Conservation (phyloP, 1,139 yeast genomes). For the Geotrichum carabidarum region DNA sequence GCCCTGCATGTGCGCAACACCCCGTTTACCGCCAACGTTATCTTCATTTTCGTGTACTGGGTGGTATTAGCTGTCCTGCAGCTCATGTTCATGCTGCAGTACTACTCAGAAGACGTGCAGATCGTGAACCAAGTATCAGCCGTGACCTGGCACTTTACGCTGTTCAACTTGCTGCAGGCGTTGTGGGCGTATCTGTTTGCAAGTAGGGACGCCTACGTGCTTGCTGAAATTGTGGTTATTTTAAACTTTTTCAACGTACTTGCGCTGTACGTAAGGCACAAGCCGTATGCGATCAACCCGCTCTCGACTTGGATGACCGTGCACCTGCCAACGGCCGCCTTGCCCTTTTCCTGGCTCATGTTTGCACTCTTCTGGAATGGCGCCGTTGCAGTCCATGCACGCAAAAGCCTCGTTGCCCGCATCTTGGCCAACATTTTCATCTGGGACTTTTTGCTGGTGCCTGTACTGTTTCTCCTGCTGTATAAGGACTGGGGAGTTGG, state of each 20-base stretch:
- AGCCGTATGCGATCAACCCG: slow-evolving; percentile 54
- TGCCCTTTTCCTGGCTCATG: slow-evolving; percentile 71
- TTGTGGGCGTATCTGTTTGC: slow-evolving; percentile 61
- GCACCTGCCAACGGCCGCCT: slow-evolving; percentile 60
- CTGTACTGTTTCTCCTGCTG: slow-evolving; percentile 51
- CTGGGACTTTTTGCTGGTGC: slow-evolving; percentile 73
- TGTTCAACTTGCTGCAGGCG: slow-evolving; percentile 56
- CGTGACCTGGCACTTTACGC: slow-evolving; percentile 57
- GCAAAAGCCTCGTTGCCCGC: slow-evolving; percentile 50
- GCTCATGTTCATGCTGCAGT: slow-evolving; percentile 48
- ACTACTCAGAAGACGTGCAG: slow-evolving; percentile 44
- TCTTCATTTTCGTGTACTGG: slow-evolving; percentile 58
- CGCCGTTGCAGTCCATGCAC: slow-evolving; percentile 56
- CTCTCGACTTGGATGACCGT: slow-evolving; percentile 50
- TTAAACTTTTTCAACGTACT: slow-evolving; percentile 56
- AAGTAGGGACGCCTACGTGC: slow-evolving; percentile 48
- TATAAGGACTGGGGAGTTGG: slow-evolving; percentile 73
- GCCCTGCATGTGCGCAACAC: slow-evolving; percentile 49
- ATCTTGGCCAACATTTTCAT: slow-evolving; percentile 65
- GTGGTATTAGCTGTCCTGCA: slow-evolving; percentile 50
- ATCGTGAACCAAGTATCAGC: slow-evolving; percentile 36
- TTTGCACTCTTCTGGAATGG: slow-evolving; percentile 80
- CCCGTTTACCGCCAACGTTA: slow-evolving; percentile 61
- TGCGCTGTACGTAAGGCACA: slow-evolving; percentile 53
- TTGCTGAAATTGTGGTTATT: slow-evolving; percentile 53